These are phyloP conservation scores for Sicyos baderoa DNA, from an alignment of 306 rosid species.

Conservation along the genomic window DNA sequence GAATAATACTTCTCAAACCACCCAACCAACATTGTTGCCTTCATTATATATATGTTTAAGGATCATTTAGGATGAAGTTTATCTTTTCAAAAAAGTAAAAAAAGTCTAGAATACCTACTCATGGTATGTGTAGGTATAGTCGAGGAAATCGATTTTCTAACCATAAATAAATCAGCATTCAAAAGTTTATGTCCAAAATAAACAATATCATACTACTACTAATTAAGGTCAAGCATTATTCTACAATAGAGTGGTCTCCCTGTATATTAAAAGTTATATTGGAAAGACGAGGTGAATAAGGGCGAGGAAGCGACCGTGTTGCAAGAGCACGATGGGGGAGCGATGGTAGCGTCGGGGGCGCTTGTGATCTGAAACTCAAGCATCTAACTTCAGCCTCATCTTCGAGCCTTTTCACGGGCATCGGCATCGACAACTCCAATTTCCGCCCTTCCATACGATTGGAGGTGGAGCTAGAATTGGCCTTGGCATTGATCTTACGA, in stretches of 20 bases:
- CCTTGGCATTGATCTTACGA: slow-evolving; percentile 21
- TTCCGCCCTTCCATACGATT: not conserved
- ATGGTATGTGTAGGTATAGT: no score
- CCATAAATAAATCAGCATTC: no score
- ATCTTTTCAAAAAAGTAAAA: no score
- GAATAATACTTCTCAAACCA: no score
- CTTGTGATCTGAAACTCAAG: slow-evolving; percentile 11
- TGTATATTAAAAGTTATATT: slow-evolving; percentile 8
- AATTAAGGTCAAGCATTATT: not conserved
- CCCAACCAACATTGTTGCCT: no score
- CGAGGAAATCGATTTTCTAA: no score
- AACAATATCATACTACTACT: not conserved
- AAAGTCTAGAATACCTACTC: no score
- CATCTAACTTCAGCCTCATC: slow-evolving; percentile 6
- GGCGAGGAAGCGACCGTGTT: slow-evolving; percentile 17
- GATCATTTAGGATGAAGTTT: no score
- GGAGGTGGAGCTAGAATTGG: not conserved
- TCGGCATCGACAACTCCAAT: not conserved
- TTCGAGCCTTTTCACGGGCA: not conserved
- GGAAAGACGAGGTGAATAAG: slow-evolving; percentile 2
- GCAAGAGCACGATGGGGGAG: not conserved
- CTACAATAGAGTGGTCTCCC: not conserved
- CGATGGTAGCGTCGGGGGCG: not conserved
- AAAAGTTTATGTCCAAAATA: not conserved
- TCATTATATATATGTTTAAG: no score